phyloP scores from a whole-genome alignment of 2,329 filamentous ascomycete genomes.

The Aspergillus sp. region DNA sequence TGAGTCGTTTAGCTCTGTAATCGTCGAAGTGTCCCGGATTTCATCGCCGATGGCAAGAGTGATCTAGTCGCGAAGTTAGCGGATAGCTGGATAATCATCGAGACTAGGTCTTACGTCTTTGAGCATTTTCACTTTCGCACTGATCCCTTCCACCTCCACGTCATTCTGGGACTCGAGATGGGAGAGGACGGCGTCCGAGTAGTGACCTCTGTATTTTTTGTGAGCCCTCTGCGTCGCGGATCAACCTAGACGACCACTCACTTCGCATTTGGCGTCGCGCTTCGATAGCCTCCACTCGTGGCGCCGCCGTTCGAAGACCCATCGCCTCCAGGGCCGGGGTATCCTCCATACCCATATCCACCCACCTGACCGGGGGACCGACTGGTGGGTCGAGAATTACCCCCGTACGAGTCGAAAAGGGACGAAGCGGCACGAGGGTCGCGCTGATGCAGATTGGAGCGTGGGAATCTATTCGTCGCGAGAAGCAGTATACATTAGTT shows the following conservation, averaged over 20 bases:
- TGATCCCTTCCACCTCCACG: constrained; percentile 81
- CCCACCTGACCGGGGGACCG: constrained; percentile 50
- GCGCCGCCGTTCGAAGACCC: constrained; percentile 26
- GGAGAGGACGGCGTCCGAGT: constrained; percentile 85
- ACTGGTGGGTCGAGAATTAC: constrained; percentile 46
- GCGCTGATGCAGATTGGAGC: constrained; percentile 67
- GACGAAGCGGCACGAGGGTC: constrained; percentile 67
- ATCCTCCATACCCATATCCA: constrained; percentile 47
- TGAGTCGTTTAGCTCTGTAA: constrained; percentile 92
- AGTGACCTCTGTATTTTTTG: constrained; percentile 67
- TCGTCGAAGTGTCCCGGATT: constrained; percentile 82
- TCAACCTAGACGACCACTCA: constrained; percentile 36
- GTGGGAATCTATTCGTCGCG: constrained; percentile 58
- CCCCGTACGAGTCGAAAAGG: constrained; percentile 73
- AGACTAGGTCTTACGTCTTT: constrained; percentile 68
- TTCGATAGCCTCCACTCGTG: constrained; percentile 43
- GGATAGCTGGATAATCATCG: neutral
- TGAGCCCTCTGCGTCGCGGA: neutral
- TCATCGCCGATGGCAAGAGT: constrained; percentile 92
- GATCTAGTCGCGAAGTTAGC: constrained; percentile 56
- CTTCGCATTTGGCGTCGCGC: constrained; percentile 71
- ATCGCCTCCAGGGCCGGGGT: constrained; percentile 26
- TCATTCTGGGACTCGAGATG: constrained; percentile 97
- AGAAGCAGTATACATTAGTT: neutral
- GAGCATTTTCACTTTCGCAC: constrained; percentile 82